Conservation (phyloP, 495 filamentous ascomycete genomes). For the Aspergillus bertholletiae region DNA sequence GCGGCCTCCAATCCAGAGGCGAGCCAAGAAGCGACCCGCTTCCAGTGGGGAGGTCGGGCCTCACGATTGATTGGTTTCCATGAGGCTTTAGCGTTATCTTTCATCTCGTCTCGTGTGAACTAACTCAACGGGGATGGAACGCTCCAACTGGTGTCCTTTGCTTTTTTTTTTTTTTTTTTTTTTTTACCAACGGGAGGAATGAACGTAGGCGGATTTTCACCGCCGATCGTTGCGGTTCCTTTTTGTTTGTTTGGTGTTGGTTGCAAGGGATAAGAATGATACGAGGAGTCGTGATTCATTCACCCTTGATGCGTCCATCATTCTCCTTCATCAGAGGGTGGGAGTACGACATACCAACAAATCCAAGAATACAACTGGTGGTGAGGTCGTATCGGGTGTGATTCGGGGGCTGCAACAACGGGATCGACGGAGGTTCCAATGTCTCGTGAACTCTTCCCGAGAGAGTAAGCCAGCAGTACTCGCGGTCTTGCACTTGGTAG, state of each 20-base stretch:
- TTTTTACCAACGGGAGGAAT: neutral
- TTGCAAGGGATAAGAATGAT: neutral
- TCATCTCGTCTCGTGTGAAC: no score
- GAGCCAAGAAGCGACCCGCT: slow-evolving; percentile 1
- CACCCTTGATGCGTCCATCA: no score
- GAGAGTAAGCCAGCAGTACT: slow-evolving; percentile 10
- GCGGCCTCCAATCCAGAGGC: slow-evolving; percentile 15
- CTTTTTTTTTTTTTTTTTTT: no score
- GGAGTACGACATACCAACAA: no score
- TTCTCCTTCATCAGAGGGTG: no score
- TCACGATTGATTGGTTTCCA: slow-evolving; percentile 17
- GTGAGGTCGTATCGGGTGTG: neutral
- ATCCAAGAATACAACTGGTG: no score
- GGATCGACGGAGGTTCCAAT: no score
- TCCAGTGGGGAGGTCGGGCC: slow-evolving; percentile 13
- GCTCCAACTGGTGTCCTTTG: neutral
- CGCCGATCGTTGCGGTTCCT: no score
- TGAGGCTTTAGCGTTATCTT: neutral
- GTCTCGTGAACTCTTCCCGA: slow-evolving; percentile 21
- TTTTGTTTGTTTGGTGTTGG: neutral
- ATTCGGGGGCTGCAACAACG: neutral
- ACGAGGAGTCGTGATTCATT: no score
- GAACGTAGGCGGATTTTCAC: neutral
- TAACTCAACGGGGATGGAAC: no score
- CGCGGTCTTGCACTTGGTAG: no score